Evolutionary conservation across 768 basidiomycete genomes (phyloP).

Genomic region (Tricholoma bakamatsutake): DNA sequence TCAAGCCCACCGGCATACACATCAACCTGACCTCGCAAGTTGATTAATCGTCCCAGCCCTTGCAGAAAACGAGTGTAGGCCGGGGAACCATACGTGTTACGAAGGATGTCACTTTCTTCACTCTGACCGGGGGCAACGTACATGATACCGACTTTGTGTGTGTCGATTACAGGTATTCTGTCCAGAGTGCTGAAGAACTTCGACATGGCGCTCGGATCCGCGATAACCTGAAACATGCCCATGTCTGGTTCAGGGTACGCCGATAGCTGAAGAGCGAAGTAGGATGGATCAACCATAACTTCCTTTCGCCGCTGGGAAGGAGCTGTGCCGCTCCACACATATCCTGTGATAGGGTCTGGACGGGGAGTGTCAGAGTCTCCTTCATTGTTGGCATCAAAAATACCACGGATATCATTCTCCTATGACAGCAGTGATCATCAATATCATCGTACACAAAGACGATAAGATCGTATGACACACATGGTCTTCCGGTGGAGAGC

Average conservation of each 20-base stretch:
- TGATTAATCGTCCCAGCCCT: conserved; percentile 82
- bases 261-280: conserved; percentile 82
- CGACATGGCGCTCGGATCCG: conserved; percentile 48
- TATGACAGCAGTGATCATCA: conserved; percentile 8
- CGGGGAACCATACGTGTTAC: conserved; percentile 89
- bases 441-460: neutral
- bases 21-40: conserved; percentile 83
- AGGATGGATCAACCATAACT: conserved; percentile 79
- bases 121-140: conserved; percentile 93
- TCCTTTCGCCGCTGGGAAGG: conserved; percentile 88
- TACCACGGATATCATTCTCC: conserved; percentile 21
- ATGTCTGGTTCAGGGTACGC: conserved; percentile 45
- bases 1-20: conserved; percentile 91
- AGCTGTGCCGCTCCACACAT: conserved; percentile 82
- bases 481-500: conserved; percentile 11
- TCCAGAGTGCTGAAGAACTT: conserved; percentile 68
- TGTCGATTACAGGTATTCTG: conserved; percentile 90
- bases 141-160: conserved; percentile 93
- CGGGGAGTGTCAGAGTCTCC: conserved; percentile 25
- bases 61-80: conserved; percentile 92
- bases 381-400: conserved; percentile 16
- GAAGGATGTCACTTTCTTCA: conserved; percentile 78
- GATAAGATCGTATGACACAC: conserved; percentile 1
- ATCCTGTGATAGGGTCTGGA: conserved; percentile 77
- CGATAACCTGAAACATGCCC: conserved; percentile 37